These are phyloP conservation scores for Dictyostelium intermedium DNA, from an alignment of 78 protist genomes.

Conservation along the genomic window DNA sequence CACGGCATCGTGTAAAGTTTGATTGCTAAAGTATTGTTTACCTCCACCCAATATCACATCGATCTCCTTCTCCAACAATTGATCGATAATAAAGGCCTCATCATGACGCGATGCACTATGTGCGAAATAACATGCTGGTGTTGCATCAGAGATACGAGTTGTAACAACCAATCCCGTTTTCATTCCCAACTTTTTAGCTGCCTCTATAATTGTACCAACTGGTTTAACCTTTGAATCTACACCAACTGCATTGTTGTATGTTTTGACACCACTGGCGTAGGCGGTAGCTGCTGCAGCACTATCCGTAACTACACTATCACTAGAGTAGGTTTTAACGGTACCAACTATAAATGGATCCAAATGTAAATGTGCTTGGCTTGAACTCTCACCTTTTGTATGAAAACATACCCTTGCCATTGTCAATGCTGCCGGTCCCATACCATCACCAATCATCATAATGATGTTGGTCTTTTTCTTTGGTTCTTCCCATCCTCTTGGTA, in stretches of 20 bases:
- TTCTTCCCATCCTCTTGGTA: conserved; percentile 40
- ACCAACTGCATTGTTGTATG: conserved; percentile 76
- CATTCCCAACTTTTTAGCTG: conserved; percentile 64
- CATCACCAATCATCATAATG: conserved; percentile 76
- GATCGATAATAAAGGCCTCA: conserved; percentile 63
- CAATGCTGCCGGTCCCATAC: conserved; percentile 59
- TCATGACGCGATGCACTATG: conserved; percentile 20
- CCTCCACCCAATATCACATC: conserved; percentile 68
- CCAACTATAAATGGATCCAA: conserved; percentile 56
- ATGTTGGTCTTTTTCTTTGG: conserved; percentile 19
- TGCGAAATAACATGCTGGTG: conserved; percentile 76
- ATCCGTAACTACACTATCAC: conserved; percentile 59
- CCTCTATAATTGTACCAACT: conserved; percentile 80
- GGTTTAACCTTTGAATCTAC: conserved; percentile 69
- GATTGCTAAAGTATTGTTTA: background rate
- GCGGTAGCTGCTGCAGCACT: conserved; percentile 91
- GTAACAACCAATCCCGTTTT: conserved; percentile 84
- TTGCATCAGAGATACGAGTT: conserved; percentile 84
- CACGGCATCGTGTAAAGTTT: background rate
- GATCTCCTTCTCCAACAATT: conserved; percentile 17
- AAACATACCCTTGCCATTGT: conserved; percentile 31
- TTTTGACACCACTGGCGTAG: conserved; percentile 78
- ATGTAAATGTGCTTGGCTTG: background rate
- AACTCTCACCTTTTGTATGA: background rate
- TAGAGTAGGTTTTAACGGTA: conserved; percentile 29